Evolutionary conservation across 2,329 filamentous ascomycete genomes (phyloP).

Genomic region (Hymenoscyphus linearis): DNA sequence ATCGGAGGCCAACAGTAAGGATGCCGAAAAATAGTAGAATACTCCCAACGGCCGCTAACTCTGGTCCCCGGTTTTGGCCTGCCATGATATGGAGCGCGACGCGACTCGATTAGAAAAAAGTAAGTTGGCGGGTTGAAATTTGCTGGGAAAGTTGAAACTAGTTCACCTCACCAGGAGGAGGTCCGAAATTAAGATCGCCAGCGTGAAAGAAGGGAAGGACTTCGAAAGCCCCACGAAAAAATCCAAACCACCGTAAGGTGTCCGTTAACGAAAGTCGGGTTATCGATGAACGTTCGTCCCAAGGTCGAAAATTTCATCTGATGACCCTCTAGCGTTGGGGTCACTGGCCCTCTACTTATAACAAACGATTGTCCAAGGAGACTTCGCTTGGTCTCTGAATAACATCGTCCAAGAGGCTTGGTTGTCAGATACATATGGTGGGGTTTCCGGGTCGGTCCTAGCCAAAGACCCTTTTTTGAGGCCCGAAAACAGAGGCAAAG

Average conservation of each 20-base stretch:
- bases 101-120: background rate
- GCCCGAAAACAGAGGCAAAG: background rate
- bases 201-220: background rate
- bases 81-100: background rate
- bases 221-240: too few species aligned
- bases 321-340: too few species aligned
- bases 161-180: background rate
- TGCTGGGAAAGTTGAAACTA: background rate
- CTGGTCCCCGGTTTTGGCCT: constrained; percentile 6
- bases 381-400: background rate
- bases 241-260: too few species aligned
- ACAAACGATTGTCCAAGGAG: background rate
- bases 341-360: background rate
- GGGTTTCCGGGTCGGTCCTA: background rate
- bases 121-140: background rate
- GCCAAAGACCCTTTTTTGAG: background rate
- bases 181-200: background rate
- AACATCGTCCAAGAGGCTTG: background rate
- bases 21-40: constrained; percentile 33
- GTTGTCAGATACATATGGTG: background rate
- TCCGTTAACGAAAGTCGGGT: too few species aligned
- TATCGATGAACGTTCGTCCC: background rate
- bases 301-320: background rate
- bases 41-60: constrained; percentile 14
- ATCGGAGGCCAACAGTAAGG: constrained; percentile 36